These are phyloP conservation scores for Spathaspora hagerdaliae DNA, from an alignment of 805 yeast species.

Conservation along the genomic window DNA sequence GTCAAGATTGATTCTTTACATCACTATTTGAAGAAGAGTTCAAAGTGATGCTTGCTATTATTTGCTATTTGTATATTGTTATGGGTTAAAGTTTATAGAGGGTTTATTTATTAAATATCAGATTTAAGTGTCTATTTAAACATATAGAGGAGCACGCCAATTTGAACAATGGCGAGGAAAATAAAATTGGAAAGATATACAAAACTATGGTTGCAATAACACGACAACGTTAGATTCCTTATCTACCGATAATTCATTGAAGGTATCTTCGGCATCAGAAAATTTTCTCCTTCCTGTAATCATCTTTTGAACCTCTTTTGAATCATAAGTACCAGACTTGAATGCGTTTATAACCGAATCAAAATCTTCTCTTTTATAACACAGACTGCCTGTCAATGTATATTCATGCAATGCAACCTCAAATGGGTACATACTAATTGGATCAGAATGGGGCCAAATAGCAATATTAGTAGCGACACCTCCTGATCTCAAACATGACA, in stretches of 20 bases:
- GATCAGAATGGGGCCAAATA: slow-evolving; percentile 50
- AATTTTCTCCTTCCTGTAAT: slow-evolving; percentile 52
- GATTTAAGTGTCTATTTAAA: too few species aligned
- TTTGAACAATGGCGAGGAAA: too few species aligned
- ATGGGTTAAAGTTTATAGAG: too few species aligned
- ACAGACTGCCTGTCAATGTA: slow-evolving; percentile 54
- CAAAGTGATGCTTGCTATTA: not conserved
- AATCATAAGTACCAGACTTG: slow-evolving; percentile 10
- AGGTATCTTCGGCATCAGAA: slow-evolving; percentile 51
- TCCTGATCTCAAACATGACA: slow-evolving; percentile 44
- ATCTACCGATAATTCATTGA: slow-evolving; percentile 44
- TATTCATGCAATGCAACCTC: slow-evolving; percentile 51
- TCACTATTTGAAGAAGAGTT: slow-evolving; percentile 8
- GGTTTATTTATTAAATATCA: too few species aligned
- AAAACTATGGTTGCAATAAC: slow-evolving; percentile 39
- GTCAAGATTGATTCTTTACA: slow-evolving; percentile 22
- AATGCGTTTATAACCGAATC: slow-evolving; percentile 43
- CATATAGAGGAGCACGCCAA: too few species aligned
- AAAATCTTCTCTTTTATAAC: slow-evolving; percentile 55
- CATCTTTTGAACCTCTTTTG: slow-evolving; percentile 40
- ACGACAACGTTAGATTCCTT: slow-evolving; percentile 55
- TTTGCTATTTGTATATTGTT: too few species aligned
- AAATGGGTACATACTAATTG: slow-evolving; percentile 50
- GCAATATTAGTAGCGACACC: slow-evolving; percentile 61
- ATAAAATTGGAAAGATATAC: not conserved